Evolutionary conservation across 768 basidiomycete species (phyloP), one percentile per base, ranked within the genome.

Genomic region (Lenzites betulinus): DNA sequence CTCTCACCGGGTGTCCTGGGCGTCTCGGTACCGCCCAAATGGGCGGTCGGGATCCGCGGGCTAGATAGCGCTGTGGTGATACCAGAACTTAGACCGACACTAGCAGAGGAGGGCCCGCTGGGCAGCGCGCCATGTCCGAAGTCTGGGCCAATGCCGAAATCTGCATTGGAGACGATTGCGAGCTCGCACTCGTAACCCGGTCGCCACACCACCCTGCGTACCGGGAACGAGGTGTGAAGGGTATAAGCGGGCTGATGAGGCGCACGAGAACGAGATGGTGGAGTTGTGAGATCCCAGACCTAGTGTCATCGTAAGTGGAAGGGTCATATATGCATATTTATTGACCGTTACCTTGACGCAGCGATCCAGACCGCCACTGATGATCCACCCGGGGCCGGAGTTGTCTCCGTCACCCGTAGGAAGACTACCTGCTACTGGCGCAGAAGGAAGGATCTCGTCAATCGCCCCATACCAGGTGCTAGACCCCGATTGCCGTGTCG

Each of bases 361-460:
- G 36, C 86, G 84, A 73, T 94, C 92, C 30, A 93, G 75, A 0
- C 91, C 89, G 13, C 87, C 90, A 54, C 89, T 92, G 6, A 85
- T 87, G 22, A 94, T 79, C 90, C 91, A 94, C 1, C 90, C 89
- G 2, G 65, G 64, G 7, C 73, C 70, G 9, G 70, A 68, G n/a
- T 20, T 48, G 47, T 70, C 22, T 57, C 33, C 47, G 4, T 70
- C 69, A 1, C 56, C 30, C 2, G 44, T 51, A 25, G 63, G n/a
- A 1, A 23, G 47, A 6, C 60, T 54, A n/a, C 55, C 46, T 6
- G 60, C 30, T 11, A 58, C 44, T 39, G 63, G 53, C 48, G 54
- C 20, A 48, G 54, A 54, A 1, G 65, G 63, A 11, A 69, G n/a
- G 3, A 65, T 61, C 3, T 70, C 69, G 30, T 71, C 70, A 20